phyloP scores from a whole-genome alignment of 805 yeast genomes.

The Saturnispora besseyi region DNA sequence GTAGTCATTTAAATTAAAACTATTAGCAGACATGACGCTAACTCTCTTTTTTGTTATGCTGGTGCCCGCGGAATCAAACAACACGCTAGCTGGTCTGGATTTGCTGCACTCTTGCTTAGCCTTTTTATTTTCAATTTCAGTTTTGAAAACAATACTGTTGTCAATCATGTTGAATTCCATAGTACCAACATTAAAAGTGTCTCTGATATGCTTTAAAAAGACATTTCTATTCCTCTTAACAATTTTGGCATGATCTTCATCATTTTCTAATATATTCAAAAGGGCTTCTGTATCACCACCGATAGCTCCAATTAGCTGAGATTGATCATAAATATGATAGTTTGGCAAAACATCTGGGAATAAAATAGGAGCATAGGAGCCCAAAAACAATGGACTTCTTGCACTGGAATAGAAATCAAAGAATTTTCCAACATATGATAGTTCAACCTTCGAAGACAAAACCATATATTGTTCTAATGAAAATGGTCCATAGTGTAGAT shows the following conservation, averaged over 20 bases:
- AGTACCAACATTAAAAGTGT: conserved; percentile 53
- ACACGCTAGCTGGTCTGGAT: conserved; percentile 25
- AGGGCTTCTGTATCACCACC: conserved; percentile 28
- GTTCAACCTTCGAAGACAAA: conserved; percentile 55
- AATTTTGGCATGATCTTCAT: conserved; percentile 1
- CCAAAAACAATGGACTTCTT: conserved; percentile 49
- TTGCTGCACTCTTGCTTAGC: conserved; percentile 15
- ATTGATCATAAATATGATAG: conserved; percentile 48
- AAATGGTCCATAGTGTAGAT: conserved; percentile 33
- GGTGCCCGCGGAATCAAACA: conserved; percentile 23
- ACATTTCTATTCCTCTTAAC: conserved; percentile 31
- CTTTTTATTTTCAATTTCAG: conserved; percentile 17
- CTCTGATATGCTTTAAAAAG: conserved; percentile 48
- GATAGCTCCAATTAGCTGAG: conserved; percentile 46
- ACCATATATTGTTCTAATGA: conserved; percentile 50
- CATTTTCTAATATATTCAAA: background rate
- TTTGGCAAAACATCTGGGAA: conserved; percentile 50
- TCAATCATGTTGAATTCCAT: conserved; percentile 43
- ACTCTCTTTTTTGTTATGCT: conserved; percentile 21
- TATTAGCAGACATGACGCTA: conserved; percentile 28
- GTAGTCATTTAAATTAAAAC: conserved; percentile 28
- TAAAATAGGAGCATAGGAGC: conserved; percentile 55
- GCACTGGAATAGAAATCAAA: conserved; percentile 35
- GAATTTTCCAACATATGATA: conserved; percentile 41
- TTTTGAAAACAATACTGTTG: conserved; percentile 51